These are phyloP conservation scores for Aspergillus sp. DNA, from an alignment of 2,329 filamentous ascomycete genomes.

Conservation along the genomic window DNA sequence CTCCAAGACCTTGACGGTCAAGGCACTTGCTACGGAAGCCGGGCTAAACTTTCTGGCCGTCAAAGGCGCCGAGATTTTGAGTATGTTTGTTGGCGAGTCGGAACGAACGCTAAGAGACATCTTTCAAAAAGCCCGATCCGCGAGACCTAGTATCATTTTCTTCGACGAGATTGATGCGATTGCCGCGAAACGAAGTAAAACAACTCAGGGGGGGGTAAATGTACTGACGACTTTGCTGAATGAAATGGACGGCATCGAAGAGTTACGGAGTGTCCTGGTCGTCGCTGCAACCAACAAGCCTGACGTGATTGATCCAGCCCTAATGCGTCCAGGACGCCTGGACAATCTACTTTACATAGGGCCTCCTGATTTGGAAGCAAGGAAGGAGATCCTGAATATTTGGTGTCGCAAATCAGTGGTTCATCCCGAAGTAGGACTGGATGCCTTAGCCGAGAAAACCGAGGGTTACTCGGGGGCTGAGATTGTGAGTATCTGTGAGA, in stretches of 20 bases:
- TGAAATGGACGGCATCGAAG: constrained; percentile 94
- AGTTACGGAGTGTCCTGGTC: constrained; percentile 77
- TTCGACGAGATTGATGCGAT: constrained; percentile 96
- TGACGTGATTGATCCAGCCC: constrained; percentile 78
- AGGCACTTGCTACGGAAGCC: constrained; percentile 86
- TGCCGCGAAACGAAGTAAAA: constrained; percentile 55
- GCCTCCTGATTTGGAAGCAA: constrained; percentile 70
- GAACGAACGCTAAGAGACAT: constrained; percentile 82
- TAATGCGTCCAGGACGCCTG: constrained; percentile 82
- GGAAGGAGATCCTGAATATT: constrained; percentile 73
- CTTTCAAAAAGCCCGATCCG: constrained; percentile 81
- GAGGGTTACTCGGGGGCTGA: constrained; percentile 87
- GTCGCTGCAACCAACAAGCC: constrained; percentile 91
- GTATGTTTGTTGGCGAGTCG: constrained; percentile 96
- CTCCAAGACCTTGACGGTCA: constrained; percentile 89
- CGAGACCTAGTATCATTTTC: constrained; percentile 89
- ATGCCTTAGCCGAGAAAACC: constrained; percentile 61
- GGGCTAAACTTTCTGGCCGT: constrained; percentile 92
- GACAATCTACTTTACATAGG: constrained; percentile 84
- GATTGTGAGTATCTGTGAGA: constrained; percentile 62
- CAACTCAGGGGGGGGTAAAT: constrained; percentile 63
- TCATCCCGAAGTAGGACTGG: constrained; percentile 63
- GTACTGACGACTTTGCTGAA: constrained; percentile 86
- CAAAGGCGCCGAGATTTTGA: constrained; percentile 88
- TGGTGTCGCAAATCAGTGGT: constrained; percentile 63